Conservation (phyloP, 345 rosid species). For the Eucalyptus guilfoylei region DNA sequence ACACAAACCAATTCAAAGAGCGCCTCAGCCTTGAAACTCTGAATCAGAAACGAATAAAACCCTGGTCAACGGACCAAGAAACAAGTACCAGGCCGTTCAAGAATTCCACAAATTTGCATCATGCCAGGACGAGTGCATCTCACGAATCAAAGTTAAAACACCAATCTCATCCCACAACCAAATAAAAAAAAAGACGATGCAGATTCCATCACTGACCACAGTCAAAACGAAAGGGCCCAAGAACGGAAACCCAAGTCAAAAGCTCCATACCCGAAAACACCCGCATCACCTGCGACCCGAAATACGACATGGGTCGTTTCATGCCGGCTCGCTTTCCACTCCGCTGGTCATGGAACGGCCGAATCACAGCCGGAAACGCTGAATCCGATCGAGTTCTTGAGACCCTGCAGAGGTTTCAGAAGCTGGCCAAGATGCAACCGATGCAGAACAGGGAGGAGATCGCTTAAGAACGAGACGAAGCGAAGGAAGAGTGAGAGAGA, state of each 20-base stretch:
- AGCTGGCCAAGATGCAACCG: not conserved
- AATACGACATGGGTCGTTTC: constrained; percentile 24
- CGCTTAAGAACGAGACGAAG: not conserved
- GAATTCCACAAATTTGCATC: not conserved
- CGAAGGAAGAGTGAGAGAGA: not conserved
- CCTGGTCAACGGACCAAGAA: not conserved
- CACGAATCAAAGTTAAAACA: not conserved
- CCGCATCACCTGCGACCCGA: constrained; percentile 14
- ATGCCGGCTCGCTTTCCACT: not conserved
- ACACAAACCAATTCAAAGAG: not conserved
- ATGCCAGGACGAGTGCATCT: not conserved
- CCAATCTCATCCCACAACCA: not conserved
- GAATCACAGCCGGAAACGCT: not conserved
- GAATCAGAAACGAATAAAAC: not conserved
- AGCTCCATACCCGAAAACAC: constrained; percentile 28
- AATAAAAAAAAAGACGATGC: not conserved
- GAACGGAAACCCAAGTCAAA: not conserved
- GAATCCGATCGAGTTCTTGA: not conserved
- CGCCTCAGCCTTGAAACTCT: not conserved
- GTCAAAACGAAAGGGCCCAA: not conserved
- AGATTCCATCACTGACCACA: not conserved
- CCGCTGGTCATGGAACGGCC: not conserved
- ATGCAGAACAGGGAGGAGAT: not conserved
- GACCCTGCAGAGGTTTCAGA: not conserved
- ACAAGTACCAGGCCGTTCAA: not conserved